Evolutionary conservation across 495 filamentous ascomycete genomes (phyloP).

Genomic region (Filosporella fistucella): DNA sequence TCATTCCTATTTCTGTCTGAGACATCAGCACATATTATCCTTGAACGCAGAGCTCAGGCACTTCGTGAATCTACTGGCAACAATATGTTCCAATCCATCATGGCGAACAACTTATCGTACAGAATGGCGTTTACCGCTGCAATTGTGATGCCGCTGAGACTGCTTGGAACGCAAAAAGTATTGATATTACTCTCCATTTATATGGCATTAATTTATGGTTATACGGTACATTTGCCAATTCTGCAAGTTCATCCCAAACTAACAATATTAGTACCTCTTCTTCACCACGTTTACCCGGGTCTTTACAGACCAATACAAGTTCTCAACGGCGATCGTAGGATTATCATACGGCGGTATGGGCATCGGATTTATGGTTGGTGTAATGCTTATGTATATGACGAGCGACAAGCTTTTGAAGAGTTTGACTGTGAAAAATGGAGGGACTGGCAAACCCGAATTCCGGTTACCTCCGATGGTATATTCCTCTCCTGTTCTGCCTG

Average conservation of each 20-base stretch:
- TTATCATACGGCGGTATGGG: conserved; percentile 64
- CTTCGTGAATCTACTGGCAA: conserved; percentile 42
- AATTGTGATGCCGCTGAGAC: conserved; percentile 51
- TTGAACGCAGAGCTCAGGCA: conserved; percentile 24
- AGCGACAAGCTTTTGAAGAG: conserved; percentile 8
- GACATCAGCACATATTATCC: conserved; percentile 30
- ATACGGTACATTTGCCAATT: no score
- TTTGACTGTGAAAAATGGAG: conserved; percentile 4
- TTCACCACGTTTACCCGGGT: conserved; percentile 65
- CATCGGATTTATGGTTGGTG: conserved; percentile 51
- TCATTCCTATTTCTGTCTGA: conserved; percentile 33
- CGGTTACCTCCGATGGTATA: conserved; percentile 36
- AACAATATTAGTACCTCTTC: conserved; percentile 65
- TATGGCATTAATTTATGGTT: conserved; percentile 62
- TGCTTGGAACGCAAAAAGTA: conserved; percentile 57
- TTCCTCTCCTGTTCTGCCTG: conserved; percentile 33
- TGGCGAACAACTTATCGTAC: conserved; percentile 39
- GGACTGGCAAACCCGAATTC: conserved; percentile 33
- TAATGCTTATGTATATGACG: conserved; percentile 7
- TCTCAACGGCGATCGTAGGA: conserved; percentile 60
- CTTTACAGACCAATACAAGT: conserved; percentile 54
- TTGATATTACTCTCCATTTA: conserved; percentile 51
- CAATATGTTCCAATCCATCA: conserved; percentile 37
- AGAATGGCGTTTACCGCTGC: conserved; percentile 45
- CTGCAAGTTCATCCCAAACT: no score